Percentiles rank a stretch among this genome's conserved stretches.
These are phyloP conservation scores for Naumovozyma baii DNA, from an alignment of 805 yeast genomes.

Conservation along the genomic window DNA sequence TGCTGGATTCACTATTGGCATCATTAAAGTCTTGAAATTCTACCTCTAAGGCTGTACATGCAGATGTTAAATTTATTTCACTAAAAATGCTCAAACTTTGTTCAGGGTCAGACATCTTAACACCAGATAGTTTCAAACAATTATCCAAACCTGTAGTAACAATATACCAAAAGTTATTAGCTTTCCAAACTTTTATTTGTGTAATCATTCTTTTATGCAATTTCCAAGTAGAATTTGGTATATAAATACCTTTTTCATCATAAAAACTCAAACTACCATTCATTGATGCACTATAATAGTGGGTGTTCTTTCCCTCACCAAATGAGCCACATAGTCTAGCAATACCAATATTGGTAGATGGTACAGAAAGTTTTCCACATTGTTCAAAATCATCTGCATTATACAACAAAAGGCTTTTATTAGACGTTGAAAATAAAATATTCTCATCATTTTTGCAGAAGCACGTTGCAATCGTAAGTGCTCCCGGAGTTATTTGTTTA, in stretches of 20 bases:
- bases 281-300: conserved; percentile 16
- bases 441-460: conserved; percentile 1
- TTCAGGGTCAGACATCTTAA: conserved; percentile 14
- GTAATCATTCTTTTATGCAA: conserved; percentile 35
- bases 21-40: conserved; percentile 7
- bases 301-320: neutral
- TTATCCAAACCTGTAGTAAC: conserved; percentile 56
- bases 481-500: neutral
- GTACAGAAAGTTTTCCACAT: neutral
- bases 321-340: conserved; percentile 19
- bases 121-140: conserved; percentile 31
- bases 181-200: conserved; percentile 24
- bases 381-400: conserved; percentile 2
- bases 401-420: conserved; percentile 4
- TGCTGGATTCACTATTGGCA: conserved; percentile 10
- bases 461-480: conserved; percentile 2
- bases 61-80: conserved; percentile 34
- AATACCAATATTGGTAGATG: conserved; percentile 7
- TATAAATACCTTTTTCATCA: conserved; percentile 2
- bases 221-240: conserved; percentile 9
- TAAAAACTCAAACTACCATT: conserved; percentile 18
- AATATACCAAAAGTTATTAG: conserved; percentile 27
- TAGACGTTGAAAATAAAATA: conserved; percentile 12
- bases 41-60: conserved; percentile 44
- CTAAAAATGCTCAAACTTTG: conserved; percentile 7